These are phyloP conservation scores for Suhomyces taliae DNA, from an alignment of 1,139 yeast genomes.

Conservation along the genomic window DNA sequence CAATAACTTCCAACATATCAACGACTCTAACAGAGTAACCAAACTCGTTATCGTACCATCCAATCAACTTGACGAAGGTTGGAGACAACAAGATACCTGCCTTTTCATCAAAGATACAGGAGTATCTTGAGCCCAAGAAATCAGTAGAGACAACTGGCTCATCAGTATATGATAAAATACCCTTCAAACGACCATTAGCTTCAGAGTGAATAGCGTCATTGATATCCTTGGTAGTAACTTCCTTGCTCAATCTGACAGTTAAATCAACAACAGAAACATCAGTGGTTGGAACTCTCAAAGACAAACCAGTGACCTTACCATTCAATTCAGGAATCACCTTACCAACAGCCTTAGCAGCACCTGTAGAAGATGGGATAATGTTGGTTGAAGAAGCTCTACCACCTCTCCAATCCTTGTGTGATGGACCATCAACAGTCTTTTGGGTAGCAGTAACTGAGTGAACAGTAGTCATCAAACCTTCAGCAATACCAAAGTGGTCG, in stretches of 20 bases:
- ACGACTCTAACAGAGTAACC: slow-evolving; percentile 27
- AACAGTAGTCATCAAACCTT: slow-evolving; percentile 26
- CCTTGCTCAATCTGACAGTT: slow-evolving; percentile 21
- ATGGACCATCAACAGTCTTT: slow-evolving; percentile 25
- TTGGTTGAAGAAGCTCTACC: slow-evolving; percentile 25
- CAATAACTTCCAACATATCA: slow-evolving; percentile 18
- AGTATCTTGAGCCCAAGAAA: slow-evolving; percentile 20
- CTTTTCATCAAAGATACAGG: slow-evolving; percentile 24
- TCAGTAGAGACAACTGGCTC: slow-evolving; percentile 25
- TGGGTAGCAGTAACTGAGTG: slow-evolving; percentile 26
- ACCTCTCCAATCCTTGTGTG: slow-evolving; percentile 28
- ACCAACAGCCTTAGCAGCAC: slow-evolving; percentile 27
- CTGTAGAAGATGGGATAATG: slow-evolving; percentile 25
- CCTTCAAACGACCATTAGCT: slow-evolving; percentile 21
- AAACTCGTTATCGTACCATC: slow-evolving; percentile 26
- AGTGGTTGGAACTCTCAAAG: slow-evolving; percentile 24
- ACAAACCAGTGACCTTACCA: slow-evolving; percentile 26
- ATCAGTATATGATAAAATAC: slow-evolving; percentile 22
- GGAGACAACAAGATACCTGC: slow-evolving; percentile 27
- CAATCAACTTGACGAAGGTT: slow-evolving; percentile 24
- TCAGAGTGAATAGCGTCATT: slow-evolving; percentile 21
- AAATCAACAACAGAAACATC: slow-evolving; percentile 26
- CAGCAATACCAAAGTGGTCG: slow-evolving; percentile 24
- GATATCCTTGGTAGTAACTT: slow-evolving; percentile 23
- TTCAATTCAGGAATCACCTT: slow-evolving; percentile 25